These are phyloP conservation scores for Phytophthora tentaculata DNA, from an alignment of 352 stramenopile species.

Conservation along the genomic window DNA sequence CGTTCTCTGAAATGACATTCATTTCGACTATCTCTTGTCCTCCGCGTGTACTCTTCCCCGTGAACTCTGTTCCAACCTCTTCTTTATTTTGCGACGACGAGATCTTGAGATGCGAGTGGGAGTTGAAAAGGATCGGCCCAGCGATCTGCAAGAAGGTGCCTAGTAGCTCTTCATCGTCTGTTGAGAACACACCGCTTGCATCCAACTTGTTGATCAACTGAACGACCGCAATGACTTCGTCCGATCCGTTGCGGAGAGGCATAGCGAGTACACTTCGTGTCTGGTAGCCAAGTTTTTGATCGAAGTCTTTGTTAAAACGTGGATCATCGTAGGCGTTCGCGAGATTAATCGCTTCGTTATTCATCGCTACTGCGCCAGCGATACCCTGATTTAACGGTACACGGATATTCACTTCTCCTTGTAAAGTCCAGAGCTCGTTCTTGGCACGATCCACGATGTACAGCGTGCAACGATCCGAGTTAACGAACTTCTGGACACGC, in stretches of 20 bases:
- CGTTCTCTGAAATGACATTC: slow-evolving; percentile 85
- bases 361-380: slow-evolving; percentile 73
- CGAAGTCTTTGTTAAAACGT: slow-evolving; percentile 91
- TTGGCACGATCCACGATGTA: slow-evolving; percentile 92
- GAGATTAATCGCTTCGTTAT: slow-evolving; percentile 81
- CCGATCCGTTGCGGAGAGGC: slow-evolving; percentile 78
- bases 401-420: slow-evolving; percentile 90
- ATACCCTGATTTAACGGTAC: slow-evolving; percentile 89
- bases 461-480: slow-evolving; percentile 92
- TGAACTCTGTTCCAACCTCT: slow-evolving; percentile 61
- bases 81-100: slow-evolving; percentile 52
- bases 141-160: slow-evolving; percentile 89
- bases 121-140: slow-evolving; percentile 87
- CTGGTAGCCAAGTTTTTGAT: slow-evolving; percentile 88
- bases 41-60: slow-evolving; percentile 48
- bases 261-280: slow-evolving; percentile 90
- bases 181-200: slow-evolving; percentile 73
- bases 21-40: slow-evolving; percentile 70
- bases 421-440: slow-evolving; percentile 91
- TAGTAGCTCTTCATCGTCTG: slow-evolving; percentile 89
- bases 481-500: slow-evolving; percentile 85
- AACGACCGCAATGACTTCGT: slow-evolving; percentile 85
- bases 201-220: slow-evolving; percentile 91
- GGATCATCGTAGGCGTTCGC: slow-evolving; percentile 88
- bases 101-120: slow-evolving; percentile 75